A percentile compares a stretch with the other conserved stretches of the same genome.
These are phyloP conservation scores for Rhodotorula sp. DNA, from an alignment of 1,284 basidiomycete genomes.

Conservation along the genomic window DNA sequence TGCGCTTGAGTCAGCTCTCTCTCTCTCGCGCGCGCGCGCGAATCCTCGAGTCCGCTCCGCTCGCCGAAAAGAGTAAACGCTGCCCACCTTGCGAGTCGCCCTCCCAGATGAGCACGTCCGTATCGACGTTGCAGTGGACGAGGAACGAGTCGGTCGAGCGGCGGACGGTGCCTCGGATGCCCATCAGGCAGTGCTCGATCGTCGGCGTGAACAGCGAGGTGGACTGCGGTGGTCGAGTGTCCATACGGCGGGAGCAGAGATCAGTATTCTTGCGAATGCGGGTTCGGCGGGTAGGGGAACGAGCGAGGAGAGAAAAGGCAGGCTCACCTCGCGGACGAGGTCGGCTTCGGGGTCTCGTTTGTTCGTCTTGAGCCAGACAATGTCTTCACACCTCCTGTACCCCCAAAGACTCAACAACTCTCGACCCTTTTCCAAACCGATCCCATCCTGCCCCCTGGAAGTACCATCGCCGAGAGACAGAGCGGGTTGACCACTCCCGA, in stretches of 20 bases:
- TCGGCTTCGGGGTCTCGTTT: slow-evolving; percentile 44
- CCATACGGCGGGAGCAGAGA: background rate
- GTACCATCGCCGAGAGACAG: slow-evolving; percentile 51
- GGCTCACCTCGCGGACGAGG: slow-evolving; percentile 27
- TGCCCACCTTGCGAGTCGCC: slow-evolving; percentile 60
- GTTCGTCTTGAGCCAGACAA: slow-evolving; percentile 95
- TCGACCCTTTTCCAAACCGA: slow-evolving; percentile 82
- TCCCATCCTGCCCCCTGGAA: background rate
- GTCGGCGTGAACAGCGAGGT: slow-evolving; percentile 69
- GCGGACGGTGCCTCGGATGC: slow-evolving; percentile 95
- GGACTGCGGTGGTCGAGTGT: background rate
- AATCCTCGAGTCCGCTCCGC: no score
- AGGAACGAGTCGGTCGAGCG: slow-evolving; percentile 87
- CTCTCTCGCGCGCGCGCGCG: no score
- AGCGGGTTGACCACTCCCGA: slow-evolving; percentile 75
- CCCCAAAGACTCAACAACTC: slow-evolving; percentile 93
- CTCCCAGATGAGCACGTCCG: slow-evolving; percentile 95
- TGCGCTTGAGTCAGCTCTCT: background rate
- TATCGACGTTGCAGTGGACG: slow-evolving; percentile 98
- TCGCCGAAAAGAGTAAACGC: background rate
- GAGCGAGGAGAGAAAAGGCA: no score
- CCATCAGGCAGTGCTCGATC: slow-evolving; percentile 96
- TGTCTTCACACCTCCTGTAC: slow-evolving; percentile 87
- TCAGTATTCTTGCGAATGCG: background rate
- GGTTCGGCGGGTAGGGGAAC: background rate